phyloP scores from a whole-genome alignment of 2,329 filamentous ascomycete species.

The Aspergillus neoniger region DNA sequence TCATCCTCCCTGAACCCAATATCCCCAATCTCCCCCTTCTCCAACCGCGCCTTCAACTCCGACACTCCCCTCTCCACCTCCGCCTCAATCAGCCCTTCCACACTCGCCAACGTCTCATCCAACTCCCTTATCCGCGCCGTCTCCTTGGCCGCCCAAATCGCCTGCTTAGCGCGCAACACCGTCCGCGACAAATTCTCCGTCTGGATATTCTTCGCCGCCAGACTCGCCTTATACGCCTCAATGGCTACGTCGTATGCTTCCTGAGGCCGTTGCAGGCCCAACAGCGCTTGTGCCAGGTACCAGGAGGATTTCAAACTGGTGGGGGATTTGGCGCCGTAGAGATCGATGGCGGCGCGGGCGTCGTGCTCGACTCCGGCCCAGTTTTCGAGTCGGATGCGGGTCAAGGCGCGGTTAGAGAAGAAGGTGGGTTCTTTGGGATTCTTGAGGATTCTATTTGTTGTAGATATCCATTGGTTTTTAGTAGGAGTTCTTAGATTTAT shows the following conservation, averaged over 20 bases:
- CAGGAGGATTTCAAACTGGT: slow-evolving; percentile 78
- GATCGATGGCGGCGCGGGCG: slow-evolving; percentile 71
- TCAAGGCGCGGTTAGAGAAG: slow-evolving; percentile 88
- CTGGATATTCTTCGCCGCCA: slow-evolving; percentile 63
- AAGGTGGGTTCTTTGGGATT: slow-evolving; percentile 76
- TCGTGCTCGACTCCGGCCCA: slow-evolving; percentile 78
- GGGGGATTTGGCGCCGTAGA: slow-evolving; percentile 54
- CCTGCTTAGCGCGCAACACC: slow-evolving; percentile 80
- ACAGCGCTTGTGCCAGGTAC: slow-evolving; percentile 79
- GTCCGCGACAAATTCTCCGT: slow-evolving; percentile 70
- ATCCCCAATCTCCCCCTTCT: slow-evolving; percentile 50
- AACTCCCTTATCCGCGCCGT: slow-evolving; percentile 47
- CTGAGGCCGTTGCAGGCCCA: slow-evolving; percentile 70
- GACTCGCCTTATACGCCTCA: slow-evolving; percentile 71
- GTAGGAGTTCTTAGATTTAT: background rate
- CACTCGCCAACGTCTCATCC: slow-evolving; percentile 42
- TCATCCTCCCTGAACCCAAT: slow-evolving; percentile 70
- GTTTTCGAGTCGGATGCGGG: slow-evolving; percentile 70
- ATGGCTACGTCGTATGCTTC: slow-evolving; percentile 71
- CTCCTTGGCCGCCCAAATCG: slow-evolving; percentile 78
- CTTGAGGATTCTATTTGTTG: slow-evolving; percentile 64
- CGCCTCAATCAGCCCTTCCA: slow-evolving; percentile 45
- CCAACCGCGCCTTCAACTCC: slow-evolving; percentile 38
- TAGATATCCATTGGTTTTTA: too few relatives aligned
- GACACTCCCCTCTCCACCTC: slow-evolving; percentile 41